Conservation (phyloP, 1,284 basidiomycete genomes). For the Cutaneotrichosporon mucoides region DNA sequence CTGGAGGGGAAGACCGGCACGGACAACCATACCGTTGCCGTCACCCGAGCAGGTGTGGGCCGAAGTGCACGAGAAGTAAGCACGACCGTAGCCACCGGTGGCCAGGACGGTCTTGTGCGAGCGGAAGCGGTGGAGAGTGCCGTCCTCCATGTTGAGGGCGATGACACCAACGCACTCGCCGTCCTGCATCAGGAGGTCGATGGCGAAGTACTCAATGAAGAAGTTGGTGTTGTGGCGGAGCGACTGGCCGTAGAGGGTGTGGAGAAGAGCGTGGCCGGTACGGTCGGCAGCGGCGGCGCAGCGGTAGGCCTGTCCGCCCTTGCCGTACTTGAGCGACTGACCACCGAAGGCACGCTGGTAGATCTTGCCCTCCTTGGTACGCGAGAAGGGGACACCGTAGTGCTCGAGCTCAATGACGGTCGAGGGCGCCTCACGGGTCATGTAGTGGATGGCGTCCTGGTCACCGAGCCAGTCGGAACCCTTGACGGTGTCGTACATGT, state of each 20-base stretch:
- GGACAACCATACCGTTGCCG: constrained; percentile 96
- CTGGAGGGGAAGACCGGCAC: constrained; percentile 94
- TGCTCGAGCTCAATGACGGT: constrained; percentile 98
- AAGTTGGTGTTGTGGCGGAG: constrained; percentile 99
- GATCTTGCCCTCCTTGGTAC: constrained; percentile 98
- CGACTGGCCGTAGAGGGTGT: constrained; percentile 98
- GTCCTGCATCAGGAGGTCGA: constrained; percentile 97
- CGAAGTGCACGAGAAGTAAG: constrained; percentile 98
- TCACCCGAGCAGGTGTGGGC: constrained; percentile 99
- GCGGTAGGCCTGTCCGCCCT: constrained; percentile 98
- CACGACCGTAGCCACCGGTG: constrained; percentile 96
- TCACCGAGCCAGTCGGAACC: constrained; percentile 99
- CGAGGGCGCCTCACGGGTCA: constrained; percentile 92
- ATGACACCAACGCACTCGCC: constrained; percentile 99
- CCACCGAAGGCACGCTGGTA: constrained; percentile 99
- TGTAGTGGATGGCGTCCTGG: constrained; percentile 99
- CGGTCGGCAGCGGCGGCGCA: constrained; percentile 98
- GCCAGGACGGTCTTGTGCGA: constrained; percentile 98
- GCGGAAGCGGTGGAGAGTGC: constrained; percentile 97
- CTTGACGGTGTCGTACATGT: constrained; percentile 98
- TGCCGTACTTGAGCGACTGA: constrained; percentile 94
- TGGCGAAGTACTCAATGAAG: constrained; percentile 99
- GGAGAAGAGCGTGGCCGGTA: constrained; percentile 96
- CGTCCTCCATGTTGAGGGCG: constrained; percentile 99
- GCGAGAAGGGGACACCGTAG: constrained; percentile 97